Evolutionary conservation across 2,329 filamentous ascomycete species (phyloP), one percentile per base, ranked within the genome.

Genomic region (Thelonectria rubi): DNA sequence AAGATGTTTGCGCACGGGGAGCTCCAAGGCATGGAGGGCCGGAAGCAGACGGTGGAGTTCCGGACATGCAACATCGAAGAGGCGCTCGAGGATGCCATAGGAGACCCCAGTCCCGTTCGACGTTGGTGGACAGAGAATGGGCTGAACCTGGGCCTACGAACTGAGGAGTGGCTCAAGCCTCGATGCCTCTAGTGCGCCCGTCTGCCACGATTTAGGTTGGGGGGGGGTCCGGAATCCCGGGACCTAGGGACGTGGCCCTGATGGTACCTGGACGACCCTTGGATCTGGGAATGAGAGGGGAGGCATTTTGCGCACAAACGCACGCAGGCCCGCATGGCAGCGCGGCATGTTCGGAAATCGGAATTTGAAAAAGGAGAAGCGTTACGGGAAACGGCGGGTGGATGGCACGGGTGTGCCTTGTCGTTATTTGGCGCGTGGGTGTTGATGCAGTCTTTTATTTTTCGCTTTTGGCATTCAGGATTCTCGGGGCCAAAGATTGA

Each of bases 51-150:
- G 54, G 93, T 97, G 24, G 93, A 97, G 76, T 97, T 97, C 77
- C 94, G 94, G 76, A 97, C 93, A 1, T 97, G 93, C 76, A 93
- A 97, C 76, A 95, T 98, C 63, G 94, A 97, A 75, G 94, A 97
- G 78, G 94, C 94, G 1, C 83, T 97, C 40, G 94, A 97, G 75
- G 94, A 97, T 74, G 92, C 92, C 20, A 86, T 94, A 51, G 86
- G 86, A 9, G 88, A 90, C 56, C 90, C 93, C 64, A 87, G 88
- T 66, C 84, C 85, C 39, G 92, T 97, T 17, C 82, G 92, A 58
- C 83, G 85, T 65, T 98, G 94, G 94, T 98, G 94, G 94, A 90
- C 91, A 21, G 81, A 84, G 66, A 94, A 95, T 69, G 93, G 92
- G 0, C 79, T 96, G 64, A 94, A 95, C 72, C 77, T 96, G 54